Evolutionary conservation across 257 asterid species (phyloP).

Genomic region (Plantago ovata): DNA sequence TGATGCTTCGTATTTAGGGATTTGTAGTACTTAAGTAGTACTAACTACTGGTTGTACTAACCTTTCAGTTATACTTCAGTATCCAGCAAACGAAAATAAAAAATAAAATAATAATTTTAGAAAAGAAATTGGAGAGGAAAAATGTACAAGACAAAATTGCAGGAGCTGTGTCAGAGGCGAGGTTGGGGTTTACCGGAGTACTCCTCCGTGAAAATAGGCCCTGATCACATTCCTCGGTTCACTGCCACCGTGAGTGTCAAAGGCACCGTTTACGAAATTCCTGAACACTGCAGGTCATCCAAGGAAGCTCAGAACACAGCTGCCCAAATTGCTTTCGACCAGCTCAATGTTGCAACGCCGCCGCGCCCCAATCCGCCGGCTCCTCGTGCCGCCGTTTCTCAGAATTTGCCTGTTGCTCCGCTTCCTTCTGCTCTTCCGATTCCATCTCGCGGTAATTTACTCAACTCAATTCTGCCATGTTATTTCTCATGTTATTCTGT

Average conservation of each 20-base stretch:
- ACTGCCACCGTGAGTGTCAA: conserved; percentile 36
- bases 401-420: conserved; percentile 26
- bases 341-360: conserved; percentile 8
- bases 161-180: conserved; percentile 55
- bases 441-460: conserved; percentile 29
- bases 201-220: conserved; percentile 40
- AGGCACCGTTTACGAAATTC: conserved; percentile 39
- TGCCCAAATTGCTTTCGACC: conserved; percentile 43
- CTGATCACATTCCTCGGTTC: conserved; percentile 61
- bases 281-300: conserved; percentile 35
- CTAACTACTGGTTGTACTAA: no score
- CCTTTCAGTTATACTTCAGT: no score
- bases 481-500: background rate
- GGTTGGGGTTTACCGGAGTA: conserved; percentile 60
- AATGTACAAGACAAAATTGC: conserved; percentile 61
- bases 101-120: no score
- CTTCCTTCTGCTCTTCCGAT: conserved; percentile 31
- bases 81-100: background rate
- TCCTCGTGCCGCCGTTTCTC: background rate
- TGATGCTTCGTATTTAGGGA: no score
- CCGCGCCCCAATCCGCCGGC: background rate
- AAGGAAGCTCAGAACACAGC: conserved; percentile 65
- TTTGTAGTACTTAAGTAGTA: no score
- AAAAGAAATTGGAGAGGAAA: background rate
- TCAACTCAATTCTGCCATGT: background rate